phyloP scores from a whole-genome alignment of 768 basidiomycete species.

The Agaricus subrufescens region DNA sequence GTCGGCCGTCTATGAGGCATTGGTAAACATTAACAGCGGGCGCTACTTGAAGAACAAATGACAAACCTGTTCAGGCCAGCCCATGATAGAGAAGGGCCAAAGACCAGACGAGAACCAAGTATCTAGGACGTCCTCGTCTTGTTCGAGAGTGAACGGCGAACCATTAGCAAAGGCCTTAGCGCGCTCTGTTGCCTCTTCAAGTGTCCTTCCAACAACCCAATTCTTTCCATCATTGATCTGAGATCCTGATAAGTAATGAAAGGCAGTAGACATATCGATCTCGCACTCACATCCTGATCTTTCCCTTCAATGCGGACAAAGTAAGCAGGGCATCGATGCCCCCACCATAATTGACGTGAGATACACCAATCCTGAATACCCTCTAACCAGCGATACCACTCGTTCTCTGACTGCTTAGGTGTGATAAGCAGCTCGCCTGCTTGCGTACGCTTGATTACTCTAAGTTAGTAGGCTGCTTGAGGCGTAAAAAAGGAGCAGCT shows the following conservation, averaged over 20 bases:
- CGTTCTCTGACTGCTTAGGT: slow-evolving; percentile 83
- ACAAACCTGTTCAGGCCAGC: slow-evolving; percentile 89
- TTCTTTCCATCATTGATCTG: slow-evolving; percentile 66
- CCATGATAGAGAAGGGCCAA: slow-evolving; percentile 97
- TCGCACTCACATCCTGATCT: slow-evolving; percentile 52
- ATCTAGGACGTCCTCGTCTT: slow-evolving; percentile 96
- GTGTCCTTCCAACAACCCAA: slow-evolving; percentile 88
- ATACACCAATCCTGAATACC: slow-evolving; percentile 99
- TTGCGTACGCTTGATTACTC: slow-evolving; percentile 61
- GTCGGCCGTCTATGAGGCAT: slow-evolving; percentile 60
- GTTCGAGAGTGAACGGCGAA: slow-evolving; percentile 68
- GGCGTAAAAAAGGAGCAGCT: background rate
- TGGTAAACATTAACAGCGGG: slow-evolving; percentile 8
- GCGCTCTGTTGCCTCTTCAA: slow-evolving; percentile 72
- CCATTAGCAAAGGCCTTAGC: slow-evolving; percentile 68
- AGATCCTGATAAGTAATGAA: background rate
- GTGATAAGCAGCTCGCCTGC: slow-evolving; percentile 82
- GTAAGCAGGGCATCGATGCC: slow-evolving; percentile 94
- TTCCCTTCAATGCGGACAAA: slow-evolving; percentile 81
- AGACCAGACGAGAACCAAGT: slow-evolving; percentile 98
- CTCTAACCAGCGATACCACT: slow-evolving; percentile 97
- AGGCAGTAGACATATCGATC: background rate
- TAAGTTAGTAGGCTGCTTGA: background rate
- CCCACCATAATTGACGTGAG: slow-evolving; percentile 99
- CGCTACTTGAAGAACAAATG: background rate